A percentile compares a stretch with the other conserved stretches of the same genome.
These are phyloP conservation scores for Puccinia novopanici DNA, from an alignment of 1,284 basidiomycete genomes.

Conservation along the genomic window DNA sequence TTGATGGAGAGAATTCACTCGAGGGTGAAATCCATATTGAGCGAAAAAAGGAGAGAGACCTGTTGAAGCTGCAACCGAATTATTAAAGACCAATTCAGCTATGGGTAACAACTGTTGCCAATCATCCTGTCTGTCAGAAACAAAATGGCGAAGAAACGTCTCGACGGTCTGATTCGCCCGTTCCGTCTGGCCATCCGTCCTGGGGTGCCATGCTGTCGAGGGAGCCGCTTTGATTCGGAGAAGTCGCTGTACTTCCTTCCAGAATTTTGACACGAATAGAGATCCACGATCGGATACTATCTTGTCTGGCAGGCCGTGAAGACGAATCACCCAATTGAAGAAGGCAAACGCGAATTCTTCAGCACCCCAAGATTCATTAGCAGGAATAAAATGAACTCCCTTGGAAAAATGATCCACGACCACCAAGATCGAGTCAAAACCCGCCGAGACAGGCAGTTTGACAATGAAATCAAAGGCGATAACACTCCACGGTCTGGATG, in stretches of 20 bases:
- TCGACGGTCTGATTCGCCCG: neutral
- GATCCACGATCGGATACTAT: neutral
- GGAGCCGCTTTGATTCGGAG: neutral
- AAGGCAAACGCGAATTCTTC: too few species aligned
- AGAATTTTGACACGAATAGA: neutral
- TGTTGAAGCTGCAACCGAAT: neutral
- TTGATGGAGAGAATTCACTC: too few species aligned
- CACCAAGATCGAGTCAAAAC: too few species aligned
- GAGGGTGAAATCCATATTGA: too few species aligned
- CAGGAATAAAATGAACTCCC: too few species aligned
- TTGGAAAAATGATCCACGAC: too few species aligned
- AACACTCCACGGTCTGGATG: too few species aligned
- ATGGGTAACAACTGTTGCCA: neutral
- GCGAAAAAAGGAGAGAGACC: neutral
- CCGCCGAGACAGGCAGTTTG: too few species aligned
- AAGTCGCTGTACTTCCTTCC: neutral
- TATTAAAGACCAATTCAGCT: neutral
- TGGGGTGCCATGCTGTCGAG: neutral
- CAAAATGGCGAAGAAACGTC: constrained; percentile 2
- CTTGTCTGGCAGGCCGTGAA: too few species aligned
- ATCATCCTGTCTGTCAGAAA: neutral
- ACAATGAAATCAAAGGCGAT: too few species aligned
- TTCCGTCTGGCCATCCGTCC: neutral
- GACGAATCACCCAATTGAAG: too few species aligned
- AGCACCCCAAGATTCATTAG: neutral